Base-by-base conservation (phyloP, 768 basidiomycete genomes). In the Mycena galopus region DNA sequence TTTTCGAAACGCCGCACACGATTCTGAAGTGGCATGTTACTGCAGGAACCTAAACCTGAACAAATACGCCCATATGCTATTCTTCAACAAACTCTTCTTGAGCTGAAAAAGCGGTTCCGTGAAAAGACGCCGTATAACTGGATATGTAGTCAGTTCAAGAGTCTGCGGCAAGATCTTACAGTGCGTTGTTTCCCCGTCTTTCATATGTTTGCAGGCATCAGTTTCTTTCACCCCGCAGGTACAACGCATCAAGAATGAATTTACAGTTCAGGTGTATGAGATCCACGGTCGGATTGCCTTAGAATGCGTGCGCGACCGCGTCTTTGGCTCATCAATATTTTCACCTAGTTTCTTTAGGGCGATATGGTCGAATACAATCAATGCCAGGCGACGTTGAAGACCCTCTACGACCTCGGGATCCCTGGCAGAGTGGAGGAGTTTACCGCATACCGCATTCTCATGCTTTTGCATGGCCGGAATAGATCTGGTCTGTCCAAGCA, bases 291-390 rank as follows among this genome's bases (percentile, higher is more conserved):
- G 98, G 37, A 97, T 99, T 87, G 98, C 98, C 53, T 86, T 99
- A 47, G 95, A 97, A 88, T 92, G 91, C 77, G 96, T 96, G 82
- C 69, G 91, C 83, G 55, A 53, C 69, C 35, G 42, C 60, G 74
- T 78, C 60, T 51, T 73, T 73, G 71, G 47, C 55, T 58, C 60
- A 27, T 16, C 19, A 30, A 33, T 71, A 56, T 37, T 47, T 65
- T 66, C 68, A 67, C 33, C 61, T 47, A 33, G 47, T 19, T 8
- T 53, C 47, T 50, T 68, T 82, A 99, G 97, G 90, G 88, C 78
- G 98, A 99, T 82, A 94, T 99, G 88, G 96, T 98, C 75, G 98
- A 99, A 89, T 99, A 97, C 81, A 99, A 98, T 82, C 95, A 97
- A 82, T 99, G 98, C 83, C 96, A 98, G 82, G 93, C 94, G 33